A percentile compares a stretch with the other conserved stretches of the same genome.
These are phyloP conservation scores for Ophiostoma fasciatum DNA, from an alignment of 2,329 filamentous ascomycete genomes.

Conservation along the genomic window DNA sequence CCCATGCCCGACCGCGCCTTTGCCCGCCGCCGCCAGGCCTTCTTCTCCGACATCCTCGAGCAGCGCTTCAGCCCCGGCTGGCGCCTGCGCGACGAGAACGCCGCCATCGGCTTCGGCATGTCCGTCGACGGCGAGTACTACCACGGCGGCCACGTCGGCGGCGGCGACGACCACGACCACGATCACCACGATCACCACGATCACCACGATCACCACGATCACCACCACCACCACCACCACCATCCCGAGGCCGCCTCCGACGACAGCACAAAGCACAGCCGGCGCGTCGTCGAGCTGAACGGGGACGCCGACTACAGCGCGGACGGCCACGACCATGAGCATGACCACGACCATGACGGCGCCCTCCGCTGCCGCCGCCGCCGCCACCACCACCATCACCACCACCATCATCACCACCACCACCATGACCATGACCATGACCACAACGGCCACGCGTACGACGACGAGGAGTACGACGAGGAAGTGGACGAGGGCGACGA, in stretches of 20 bases:
- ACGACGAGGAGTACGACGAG: slow-evolving; percentile 25
- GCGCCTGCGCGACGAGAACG: slow-evolving; percentile 24
- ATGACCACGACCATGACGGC: slow-evolving; percentile 29
- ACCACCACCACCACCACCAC: slow-evolving; percentile 19
- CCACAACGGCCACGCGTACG: slow-evolving; percentile 24
- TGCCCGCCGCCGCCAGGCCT: slow-evolving; percentile 40
- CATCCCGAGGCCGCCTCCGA: slow-evolving; percentile 22
- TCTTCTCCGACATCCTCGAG: slow-evolving; percentile 44
- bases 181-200: slow-evolving; percentile 19
- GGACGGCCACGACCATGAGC: slow-evolving; percentile 11
- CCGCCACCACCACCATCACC: slow-evolving; percentile 13
- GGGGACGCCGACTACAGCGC: slow-evolving; percentile 12
- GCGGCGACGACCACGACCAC: slow-evolving; percentile 22
- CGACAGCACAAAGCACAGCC: slow-evolving; percentile 9
- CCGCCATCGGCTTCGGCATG: slow-evolving; percentile 12
- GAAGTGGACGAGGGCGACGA: slow-evolving; percentile 24
- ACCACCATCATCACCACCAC: slow-evolving; percentile 16
- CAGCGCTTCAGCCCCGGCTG: slow-evolving; percentile 36
- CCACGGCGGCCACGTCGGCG: slow-evolving; percentile 18
- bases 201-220: slow-evolving; percentile 22
- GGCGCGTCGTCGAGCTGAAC: slow-evolving; percentile 15
- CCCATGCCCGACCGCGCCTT: slow-evolving; percentile 46
- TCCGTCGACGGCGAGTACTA: slow-evolving; percentile 19
- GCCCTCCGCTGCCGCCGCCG: slow-evolving; percentile 18
- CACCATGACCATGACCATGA: slow-evolving; percentile 1